Evolutionary conservation across 2,329 filamentous ascomycete species (phyloP).

Genomic region (Ophiostoma triangulosporum): DNA sequence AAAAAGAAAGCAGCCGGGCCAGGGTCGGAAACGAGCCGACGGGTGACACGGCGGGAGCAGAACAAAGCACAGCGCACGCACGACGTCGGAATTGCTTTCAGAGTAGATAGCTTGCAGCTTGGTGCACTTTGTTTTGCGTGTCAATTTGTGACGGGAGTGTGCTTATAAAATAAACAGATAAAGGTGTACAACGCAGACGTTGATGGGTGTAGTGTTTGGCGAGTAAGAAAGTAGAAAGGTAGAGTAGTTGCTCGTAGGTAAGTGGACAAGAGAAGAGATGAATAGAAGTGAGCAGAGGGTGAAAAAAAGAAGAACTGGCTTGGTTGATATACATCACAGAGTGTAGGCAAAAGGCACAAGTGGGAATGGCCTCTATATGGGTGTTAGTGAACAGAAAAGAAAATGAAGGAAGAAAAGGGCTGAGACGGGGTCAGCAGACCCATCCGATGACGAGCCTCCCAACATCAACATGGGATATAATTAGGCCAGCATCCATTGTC

Average conservation of each 20-base stretch:
- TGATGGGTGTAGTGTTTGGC: background rate
- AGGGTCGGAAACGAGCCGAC: background rate
- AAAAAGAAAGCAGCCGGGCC: background rate
- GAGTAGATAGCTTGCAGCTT: background rate
- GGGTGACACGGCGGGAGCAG: background rate
- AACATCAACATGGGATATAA: slow-evolving; percentile 4
- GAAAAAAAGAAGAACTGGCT: background rate
- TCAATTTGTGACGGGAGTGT: background rate
- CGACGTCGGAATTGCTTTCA: background rate
- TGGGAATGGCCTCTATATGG: slow-evolving; percentile 9
- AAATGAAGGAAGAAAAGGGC: no score
- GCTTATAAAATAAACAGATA: background rate
- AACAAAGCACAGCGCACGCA: background rate
- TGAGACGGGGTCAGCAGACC: slow-evolving; percentile 14
- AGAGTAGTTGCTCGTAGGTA: no score
- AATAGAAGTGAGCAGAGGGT: background rate
- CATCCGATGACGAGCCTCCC: slow-evolving; percentile 5
- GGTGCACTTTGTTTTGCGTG: background rate
- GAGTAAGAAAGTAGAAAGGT: background rate
- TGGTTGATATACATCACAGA: background rate
- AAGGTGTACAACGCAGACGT: background rate
- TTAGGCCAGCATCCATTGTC: background rate
- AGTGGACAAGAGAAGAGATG: background rate
- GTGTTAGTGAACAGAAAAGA: slow-evolving; percentile 2
- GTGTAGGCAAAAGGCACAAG: background rate